phyloP scores from a whole-genome alignment of 306 rosid species.

The Quercus wislizeni region DNA sequence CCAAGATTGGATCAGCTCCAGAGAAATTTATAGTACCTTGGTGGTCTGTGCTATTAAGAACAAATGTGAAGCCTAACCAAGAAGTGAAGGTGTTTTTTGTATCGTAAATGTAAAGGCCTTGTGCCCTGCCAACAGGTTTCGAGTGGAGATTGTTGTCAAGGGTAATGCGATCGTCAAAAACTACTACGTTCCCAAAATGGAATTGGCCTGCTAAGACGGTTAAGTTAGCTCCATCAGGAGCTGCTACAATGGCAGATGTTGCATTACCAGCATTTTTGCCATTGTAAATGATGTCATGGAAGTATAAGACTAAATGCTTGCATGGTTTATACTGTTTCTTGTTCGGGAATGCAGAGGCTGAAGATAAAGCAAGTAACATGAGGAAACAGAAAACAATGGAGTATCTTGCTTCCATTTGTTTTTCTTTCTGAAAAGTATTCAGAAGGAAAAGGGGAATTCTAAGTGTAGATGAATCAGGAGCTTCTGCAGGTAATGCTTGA shows the following conservation, averaged over 20 bases:
- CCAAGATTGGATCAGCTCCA: slow-evolving; percentile 56
- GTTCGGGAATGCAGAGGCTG: slow-evolving; percentile 23
- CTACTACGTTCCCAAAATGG: slow-evolving; percentile 67
- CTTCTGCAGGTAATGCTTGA: too few relatives aligned
- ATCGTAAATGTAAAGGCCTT: slow-evolving; percentile 67
- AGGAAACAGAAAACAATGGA: slow-evolving; percentile 16
- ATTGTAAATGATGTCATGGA: slow-evolving; percentile 71
- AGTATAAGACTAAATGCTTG: slow-evolving; percentile 50
- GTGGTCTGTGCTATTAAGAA: slow-evolving; percentile 38
- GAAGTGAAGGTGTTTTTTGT: slow-evolving; percentile 57
- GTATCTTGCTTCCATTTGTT: slow-evolving; percentile 32
- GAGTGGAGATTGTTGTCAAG: slow-evolving; percentile 67
- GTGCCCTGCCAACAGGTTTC: slow-evolving; percentile 72
- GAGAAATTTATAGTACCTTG: slow-evolving; percentile 57
- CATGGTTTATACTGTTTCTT: slow-evolving; percentile 44
- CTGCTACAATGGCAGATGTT: slow-evolving; percentile 70
- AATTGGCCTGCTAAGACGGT: slow-evolving; percentile 45
- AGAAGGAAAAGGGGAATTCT: not conserved
- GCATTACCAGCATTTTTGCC: slow-evolving; percentile 61
- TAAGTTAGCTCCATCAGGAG: slow-evolving; percentile 56
- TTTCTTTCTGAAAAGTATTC: too few relatives aligned
- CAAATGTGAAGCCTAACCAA: slow-evolving; percentile 68
- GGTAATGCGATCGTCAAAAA: slow-evolving; percentile 78
- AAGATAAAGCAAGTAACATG: slow-evolving; percentile 23
- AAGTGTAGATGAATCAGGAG: too few relatives aligned